Base-by-base conservation (phyloP, 768 basidiomycete genomes). In the Amanita pseudoporphyria region DNA sequence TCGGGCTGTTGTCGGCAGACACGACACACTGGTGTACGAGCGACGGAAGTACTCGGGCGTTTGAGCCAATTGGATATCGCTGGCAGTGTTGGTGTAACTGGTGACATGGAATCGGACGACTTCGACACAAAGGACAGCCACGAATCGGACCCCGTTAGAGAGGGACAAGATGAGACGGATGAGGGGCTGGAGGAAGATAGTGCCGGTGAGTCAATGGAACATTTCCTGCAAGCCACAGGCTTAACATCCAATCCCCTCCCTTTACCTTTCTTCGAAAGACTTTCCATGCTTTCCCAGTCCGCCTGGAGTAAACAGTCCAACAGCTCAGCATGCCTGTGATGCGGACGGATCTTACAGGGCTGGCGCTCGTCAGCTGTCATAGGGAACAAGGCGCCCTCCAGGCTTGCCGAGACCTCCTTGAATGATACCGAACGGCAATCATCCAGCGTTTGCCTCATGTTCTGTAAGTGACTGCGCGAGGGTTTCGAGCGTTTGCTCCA, bases 351-450 rank as follows among this genome's bases (percentile, higher is more conserved):
- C 60, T 54, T 28, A 32, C 49, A 43, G 12, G 26, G 46, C 35
- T 46, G 49, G 38, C 64, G 46, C 57, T 67, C 57, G 56, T 65
- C 45, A 31, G 59, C 49, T 26, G 74, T 69, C 4, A 60, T 52
- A 1, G 73, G 77, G 55, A 83, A 83, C 16, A 83, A 66, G 4
- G 71, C 67, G 4, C 81, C 81, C 36, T 74, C 68, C 77, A 83
- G 81, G 58, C 74, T 72, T 39, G 59, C 59, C 38, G 79, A 62
- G 44, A 83, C 80, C 31, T 79, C 77, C 43, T 70, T 68, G 61
- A 83, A 82, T 1, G 76, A 61, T 9, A 83, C 72, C 6, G 69
- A 56, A 18, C 67, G 67, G 18, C 67, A 61, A 35, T 66, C 62
- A 51, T 70, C 64, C 41, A 65, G 66, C n/a, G 3, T 52, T 47